phyloP scores from a whole-genome alignment of 345 rosid species.

The Limnanthes douglasii region DNA sequence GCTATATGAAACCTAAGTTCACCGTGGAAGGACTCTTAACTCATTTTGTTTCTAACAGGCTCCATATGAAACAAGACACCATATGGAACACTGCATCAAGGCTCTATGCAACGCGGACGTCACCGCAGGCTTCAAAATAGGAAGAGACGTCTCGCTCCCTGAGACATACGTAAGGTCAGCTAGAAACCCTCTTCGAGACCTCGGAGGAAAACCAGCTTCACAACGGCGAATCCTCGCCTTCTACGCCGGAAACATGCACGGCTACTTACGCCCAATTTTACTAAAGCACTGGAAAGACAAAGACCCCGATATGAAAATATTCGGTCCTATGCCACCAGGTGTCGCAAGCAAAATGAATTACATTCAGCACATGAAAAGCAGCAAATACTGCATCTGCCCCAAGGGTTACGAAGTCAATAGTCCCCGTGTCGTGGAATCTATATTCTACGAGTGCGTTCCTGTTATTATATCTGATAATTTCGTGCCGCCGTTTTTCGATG shows the following conservation, averaged over 20 bases:
- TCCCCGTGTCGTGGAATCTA: constrained; percentile 81
- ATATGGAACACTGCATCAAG: constrained; percentile 94
- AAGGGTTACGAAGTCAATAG: constrained; percentile 92
- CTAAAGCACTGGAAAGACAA: constrained; percentile 78
- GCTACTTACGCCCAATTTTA: constrained; percentile 61
- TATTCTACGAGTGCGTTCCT: constrained; percentile 86
- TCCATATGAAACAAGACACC: constrained; percentile 95
- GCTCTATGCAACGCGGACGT: constrained; percentile 93
- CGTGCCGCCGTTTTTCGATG: constrained; percentile 81
- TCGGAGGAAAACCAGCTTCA: constrained; percentile 78
- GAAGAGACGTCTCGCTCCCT: constrained; percentile 87
- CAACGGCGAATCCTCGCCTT: constrained; percentile 59
- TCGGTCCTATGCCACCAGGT: constrained; percentile 72
- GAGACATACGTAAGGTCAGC: constrained; percentile 91
- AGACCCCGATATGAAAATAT: constrained; percentile 65
- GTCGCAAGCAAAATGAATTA: constrained; percentile 91
- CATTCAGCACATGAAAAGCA: constrained; percentile 80
- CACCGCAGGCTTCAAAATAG: constrained; percentile 79
- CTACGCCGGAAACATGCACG: constrained; percentile 84
- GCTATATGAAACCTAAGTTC: no score
- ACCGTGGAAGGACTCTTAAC: no score
- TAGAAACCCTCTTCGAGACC: constrained; percentile 77
- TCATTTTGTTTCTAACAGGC: no score
- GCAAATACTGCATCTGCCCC: constrained; percentile 89
- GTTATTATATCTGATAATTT: constrained; percentile 84